Evolutionary conservation across 441 rosid genomes (phyloP).

Genomic region (Erysimum cheiri): DNA sequence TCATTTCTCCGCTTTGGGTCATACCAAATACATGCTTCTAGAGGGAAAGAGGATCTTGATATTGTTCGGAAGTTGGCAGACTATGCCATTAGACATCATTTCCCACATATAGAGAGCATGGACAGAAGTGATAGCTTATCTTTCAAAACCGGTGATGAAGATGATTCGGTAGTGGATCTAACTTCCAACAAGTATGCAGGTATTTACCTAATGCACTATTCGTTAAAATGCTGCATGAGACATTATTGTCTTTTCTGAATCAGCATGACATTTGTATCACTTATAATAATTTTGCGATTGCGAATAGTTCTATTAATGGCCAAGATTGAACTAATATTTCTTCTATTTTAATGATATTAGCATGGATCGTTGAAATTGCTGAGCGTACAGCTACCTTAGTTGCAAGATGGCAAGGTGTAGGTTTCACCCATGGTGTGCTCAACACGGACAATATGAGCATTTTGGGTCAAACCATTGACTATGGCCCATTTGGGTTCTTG

Average conservation of each 20-base stretch:
- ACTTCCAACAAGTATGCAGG: slow-evolving; percentile 99
- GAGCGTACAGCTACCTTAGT: slow-evolving; percentile 87
- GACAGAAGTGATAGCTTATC: slow-evolving; percentile 82
- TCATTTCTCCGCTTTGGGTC: slow-evolving; percentile 95
- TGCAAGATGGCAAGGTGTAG: slow-evolving; percentile 97
- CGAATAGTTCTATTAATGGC: neutral
- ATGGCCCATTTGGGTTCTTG: slow-evolving; percentile 97
- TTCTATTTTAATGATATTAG: slow-evolving; percentile 48
- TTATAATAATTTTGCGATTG: neutral
- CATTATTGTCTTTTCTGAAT: slow-evolving; percentile 1
- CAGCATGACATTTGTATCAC: neutral
- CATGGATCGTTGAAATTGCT: slow-evolving; percentile 93
- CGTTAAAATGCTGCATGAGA: slow-evolving; percentile 23
- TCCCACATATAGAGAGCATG: slow-evolving; percentile 87
- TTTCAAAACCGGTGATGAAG: slow-evolving; percentile 79
- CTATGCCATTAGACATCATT: slow-evolving; percentile 90
- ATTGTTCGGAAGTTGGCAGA: slow-evolving; percentile 82
- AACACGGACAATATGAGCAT: slow-evolving; percentile 99
- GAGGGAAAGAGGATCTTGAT: slow-evolving; percentile 86
- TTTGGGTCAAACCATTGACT: slow-evolving; percentile 93
- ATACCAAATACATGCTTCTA: slow-evolving; percentile 85
- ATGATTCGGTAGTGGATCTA: slow-evolving; percentile 81
- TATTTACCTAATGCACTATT: slow-evolving; percentile 40
- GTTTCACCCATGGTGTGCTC: slow-evolving; percentile 97
- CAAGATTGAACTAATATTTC: slow-evolving; percentile 16